Conservation (phyloP, 2,329 filamentous ascomycete genomes). For the Chrysoporthe deuterocubensis region DNA sequence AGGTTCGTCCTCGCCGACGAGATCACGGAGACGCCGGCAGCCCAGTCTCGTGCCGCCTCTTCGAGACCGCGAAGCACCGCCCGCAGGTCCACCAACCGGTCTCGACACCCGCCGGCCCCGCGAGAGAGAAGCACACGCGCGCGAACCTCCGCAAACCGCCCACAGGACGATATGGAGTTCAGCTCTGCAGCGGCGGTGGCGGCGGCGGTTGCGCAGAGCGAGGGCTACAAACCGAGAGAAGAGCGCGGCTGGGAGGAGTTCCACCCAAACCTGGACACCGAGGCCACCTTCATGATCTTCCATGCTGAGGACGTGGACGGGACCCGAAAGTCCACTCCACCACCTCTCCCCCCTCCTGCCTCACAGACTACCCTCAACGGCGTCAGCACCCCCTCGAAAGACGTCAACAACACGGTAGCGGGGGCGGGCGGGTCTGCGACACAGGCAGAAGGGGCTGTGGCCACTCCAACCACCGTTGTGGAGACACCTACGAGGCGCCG, state of each 20-base stretch:
- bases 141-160: conserved; percentile 54
- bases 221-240: conserved; percentile 96
- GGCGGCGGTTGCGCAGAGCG: conserved; percentile 84
- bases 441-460: conserved; percentile 43
- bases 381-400: conserved; percentile 50
- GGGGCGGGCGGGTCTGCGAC: conserved; percentile 42
- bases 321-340: conserved; percentile 53
- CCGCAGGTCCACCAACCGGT: conserved; percentile 51
- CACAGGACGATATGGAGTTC: conserved; percentile 70
- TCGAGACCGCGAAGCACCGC: conserved; percentile 56
- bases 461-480: conserved; percentile 31
- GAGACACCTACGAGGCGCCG: conserved; percentile 49
- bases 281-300: conserved; percentile 77
- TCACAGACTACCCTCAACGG: conserved; percentile 39
- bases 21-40: conserved; percentile 61
- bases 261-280: conserved; percentile 92
- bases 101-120: conserved; percentile 54
- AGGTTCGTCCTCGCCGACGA: conserved; percentile 75
- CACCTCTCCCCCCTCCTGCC: conserved; percentile 34
- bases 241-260: conserved; percentile 98
- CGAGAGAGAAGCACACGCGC: conserved; percentile 62
- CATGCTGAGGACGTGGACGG: conserved; percentile 86
- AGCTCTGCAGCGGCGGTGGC: conserved; percentile 88
- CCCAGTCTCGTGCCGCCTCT: conserved; percentile 52
- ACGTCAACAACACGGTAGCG: conserved; percentile 41